A percentile compares a stretch with the other conserved stretches of the same genome.
Evolutionary conservation across 495 filamentous ascomycete species (phyloP).

Genomic region (Thozetella sp.): DNA sequence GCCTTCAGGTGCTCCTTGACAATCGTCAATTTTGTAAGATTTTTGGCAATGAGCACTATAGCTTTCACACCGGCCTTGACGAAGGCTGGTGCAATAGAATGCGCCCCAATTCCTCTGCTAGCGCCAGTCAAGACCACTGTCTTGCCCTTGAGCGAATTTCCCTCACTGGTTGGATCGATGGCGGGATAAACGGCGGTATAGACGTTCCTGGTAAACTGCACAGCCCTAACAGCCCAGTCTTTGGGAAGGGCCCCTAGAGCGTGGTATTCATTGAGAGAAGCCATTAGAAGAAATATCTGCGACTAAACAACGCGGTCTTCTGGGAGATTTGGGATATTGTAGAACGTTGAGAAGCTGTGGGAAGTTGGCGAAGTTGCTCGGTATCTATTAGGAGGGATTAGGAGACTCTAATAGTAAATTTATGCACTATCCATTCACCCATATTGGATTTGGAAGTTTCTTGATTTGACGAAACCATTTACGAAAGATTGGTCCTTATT

Average conservation of each 20-base stretch:
- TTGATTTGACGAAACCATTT: no score
- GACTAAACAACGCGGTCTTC: no score
- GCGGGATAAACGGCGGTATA: not conserved
- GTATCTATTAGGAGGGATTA: no score
- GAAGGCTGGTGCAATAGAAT: slow-evolving; percentile 43
- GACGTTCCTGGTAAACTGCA: not conserved
- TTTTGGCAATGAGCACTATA: slow-evolving; percentile 42
- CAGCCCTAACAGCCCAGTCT: not conserved
- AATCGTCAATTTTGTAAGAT: slow-evolving; percentile 23
- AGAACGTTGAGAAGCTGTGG: no score
- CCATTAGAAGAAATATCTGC: no score
- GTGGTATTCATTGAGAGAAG: not conserved
- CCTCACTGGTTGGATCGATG: not conserved
- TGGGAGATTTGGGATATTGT: no score
- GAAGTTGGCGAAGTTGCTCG: no score
- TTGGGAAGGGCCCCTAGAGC: not conserved
- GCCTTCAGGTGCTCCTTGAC: slow-evolving; percentile 26
- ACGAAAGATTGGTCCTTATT: no score
- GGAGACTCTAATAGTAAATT: no score
- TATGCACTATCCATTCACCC: no score
- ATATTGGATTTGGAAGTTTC: no score
- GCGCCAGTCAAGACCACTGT: slow-evolving; percentile 47
- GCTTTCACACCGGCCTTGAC: slow-evolving; percentile 36
- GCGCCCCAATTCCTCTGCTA: slow-evolving; percentile 41
- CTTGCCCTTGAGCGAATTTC: slow-evolving; percentile 24